A percentile compares a stretch with the other conserved stretches of the same genome.
Conservation (phyloP, 371 early-diverging fungal genomes). For the Parasitella parasitica region DNA sequence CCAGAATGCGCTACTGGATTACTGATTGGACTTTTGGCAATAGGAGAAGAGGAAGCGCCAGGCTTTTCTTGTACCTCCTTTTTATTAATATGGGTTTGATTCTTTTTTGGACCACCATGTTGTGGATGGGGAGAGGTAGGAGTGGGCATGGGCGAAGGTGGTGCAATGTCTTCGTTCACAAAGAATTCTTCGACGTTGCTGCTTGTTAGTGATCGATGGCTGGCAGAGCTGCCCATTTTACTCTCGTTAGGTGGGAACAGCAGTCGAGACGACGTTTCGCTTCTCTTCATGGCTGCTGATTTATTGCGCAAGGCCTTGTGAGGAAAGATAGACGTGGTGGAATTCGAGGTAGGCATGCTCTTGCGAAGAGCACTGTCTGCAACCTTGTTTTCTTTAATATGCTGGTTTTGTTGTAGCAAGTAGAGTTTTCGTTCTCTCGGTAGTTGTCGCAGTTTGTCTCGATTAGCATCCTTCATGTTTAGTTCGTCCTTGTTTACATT, state of each 20-base stretch:
- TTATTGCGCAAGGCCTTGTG: conserved; percentile 22
- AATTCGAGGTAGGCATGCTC: conserved; percentile 15
- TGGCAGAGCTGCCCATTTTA: background rate
- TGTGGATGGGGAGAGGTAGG: background rate
- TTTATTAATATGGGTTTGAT: background rate
- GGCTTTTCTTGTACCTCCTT: background rate
- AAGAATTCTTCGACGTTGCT: background rate
- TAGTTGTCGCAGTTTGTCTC: conserved; percentile 52
- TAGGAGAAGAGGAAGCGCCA: background rate
- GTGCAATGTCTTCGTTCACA: background rate
- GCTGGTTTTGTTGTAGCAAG: conserved; percentile 54
- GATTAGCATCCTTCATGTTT: conserved; percentile 55
- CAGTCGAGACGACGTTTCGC: conserved; percentile 25
- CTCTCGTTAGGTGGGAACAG: background rate
- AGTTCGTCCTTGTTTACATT: conserved; percentile 47
- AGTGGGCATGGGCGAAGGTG: background rate
- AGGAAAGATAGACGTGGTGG: conserved; percentile 20
- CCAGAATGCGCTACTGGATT: background rate
- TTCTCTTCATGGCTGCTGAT: conserved; percentile 20
- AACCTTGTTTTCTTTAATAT: conserved; percentile 32
- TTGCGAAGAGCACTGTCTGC: background rate
- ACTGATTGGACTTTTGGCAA: background rate
- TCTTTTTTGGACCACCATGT: background rate
- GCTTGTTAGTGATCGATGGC: conserved; percentile 4
- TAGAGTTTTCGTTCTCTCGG: conserved; percentile 50